These are phyloP conservation scores for Aphanomyces astaci DNA, from an alignment of 352 stramenopile genomes.

Conservation along the genomic window DNA sequence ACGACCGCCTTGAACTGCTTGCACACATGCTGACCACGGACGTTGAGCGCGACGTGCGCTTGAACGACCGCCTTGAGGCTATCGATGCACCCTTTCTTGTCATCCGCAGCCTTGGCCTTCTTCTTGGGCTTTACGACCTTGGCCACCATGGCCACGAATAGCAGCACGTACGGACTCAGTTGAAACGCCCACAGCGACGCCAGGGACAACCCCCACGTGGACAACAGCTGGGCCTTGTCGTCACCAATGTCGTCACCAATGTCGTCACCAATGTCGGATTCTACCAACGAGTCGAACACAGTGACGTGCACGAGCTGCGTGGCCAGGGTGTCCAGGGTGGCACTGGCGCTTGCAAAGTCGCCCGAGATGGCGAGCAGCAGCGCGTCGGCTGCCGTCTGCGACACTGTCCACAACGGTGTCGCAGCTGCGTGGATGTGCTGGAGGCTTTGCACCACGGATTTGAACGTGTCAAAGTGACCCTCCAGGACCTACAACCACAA, in stretches of 20 bases:
- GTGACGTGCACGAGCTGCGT: neutral
- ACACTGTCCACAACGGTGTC: slow-evolving; percentile 17
- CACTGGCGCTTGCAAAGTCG: neutral
- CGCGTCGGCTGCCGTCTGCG: neutral
- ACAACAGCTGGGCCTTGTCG: slow-evolving; percentile 28
- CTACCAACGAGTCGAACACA: slow-evolving; percentile 20
- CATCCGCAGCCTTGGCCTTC: slow-evolving; percentile 35
- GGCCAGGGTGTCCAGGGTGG: neutral
- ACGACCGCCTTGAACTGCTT: slow-evolving; percentile 5
- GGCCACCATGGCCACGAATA: slow-evolving; percentile 37
- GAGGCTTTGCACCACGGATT: slow-evolving; percentile 28
- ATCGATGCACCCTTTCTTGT: neutral
- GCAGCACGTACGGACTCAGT: slow-evolving; percentile 45
- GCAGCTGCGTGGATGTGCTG: slow-evolving; percentile 16
- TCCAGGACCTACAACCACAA: neutral
- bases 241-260: neutral
- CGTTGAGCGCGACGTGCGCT: neutral
- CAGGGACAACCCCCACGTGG: slow-evolving; percentile 42
- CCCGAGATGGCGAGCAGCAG: neutral
- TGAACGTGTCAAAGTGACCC: slow-evolving; percentile 29
- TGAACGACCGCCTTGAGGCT: neutral
- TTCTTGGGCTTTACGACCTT: slow-evolving; percentile 43
- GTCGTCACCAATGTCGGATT: neutral
- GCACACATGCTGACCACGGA: neutral
- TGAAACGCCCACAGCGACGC: slow-evolving; percentile 51